A percentile compares a stretch with the other conserved stretches of the same genome.
phyloP scores from a whole-genome alignment of 441 rosid genomes.

The Populus hybrid region DNA sequence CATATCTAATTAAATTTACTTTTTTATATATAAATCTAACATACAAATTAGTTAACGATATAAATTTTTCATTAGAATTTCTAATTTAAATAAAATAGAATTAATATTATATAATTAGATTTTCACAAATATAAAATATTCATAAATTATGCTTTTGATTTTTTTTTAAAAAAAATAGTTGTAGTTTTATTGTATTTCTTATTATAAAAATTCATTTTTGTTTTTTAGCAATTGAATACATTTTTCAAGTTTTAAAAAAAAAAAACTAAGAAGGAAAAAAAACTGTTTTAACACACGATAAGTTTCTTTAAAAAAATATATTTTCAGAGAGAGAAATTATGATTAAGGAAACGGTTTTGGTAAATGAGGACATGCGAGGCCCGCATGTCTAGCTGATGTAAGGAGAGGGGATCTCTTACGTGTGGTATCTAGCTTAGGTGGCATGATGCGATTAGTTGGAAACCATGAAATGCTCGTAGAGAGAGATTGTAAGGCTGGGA shows the following conservation, averaged over 20 bases:
- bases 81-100: no score
- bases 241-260: background rate
- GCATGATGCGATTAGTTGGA: constrained; percentile 6
- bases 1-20: no score
- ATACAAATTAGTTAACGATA: no score
- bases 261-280: background rate
- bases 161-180: no score
- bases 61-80: no score
- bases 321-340: constrained; percentile 18
- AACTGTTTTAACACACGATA: background rate
- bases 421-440: constrained; percentile 31
- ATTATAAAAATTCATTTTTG: no score
- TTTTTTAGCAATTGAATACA: background rate
- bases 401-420: constrained; percentile 39
- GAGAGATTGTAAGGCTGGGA: constrained; percentile 15
- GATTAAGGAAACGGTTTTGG: background rate
- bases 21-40: no score
- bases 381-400: constrained; percentile 37
- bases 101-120: no score
- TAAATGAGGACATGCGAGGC: constrained; percentile 38
- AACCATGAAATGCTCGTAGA: background rate
- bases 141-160: no score
- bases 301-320: background rate
- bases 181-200: no score
- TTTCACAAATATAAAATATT: no score